Base-by-base conservation (phyloP, 75 land plant species). In the Pseudotsuga menziesii region DNA sequence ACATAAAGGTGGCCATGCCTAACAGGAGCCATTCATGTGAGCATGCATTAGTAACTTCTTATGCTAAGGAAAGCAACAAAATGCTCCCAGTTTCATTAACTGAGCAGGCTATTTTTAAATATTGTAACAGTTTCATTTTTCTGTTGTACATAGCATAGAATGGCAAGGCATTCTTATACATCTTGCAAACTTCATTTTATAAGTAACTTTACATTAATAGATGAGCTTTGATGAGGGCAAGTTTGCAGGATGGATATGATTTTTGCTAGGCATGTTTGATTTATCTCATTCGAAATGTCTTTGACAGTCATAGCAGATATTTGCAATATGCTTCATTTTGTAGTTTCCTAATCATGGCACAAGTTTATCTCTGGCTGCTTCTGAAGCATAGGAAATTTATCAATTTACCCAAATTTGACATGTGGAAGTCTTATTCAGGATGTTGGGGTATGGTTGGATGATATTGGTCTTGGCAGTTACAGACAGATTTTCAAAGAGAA, bases 401-500 rank as follows among this genome's bases (percentile, higher is more conserved):
- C 13, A 5, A 5, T 20, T 41, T 20, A 69, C 54, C 13, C 22
- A 69, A 41, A 36, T 12, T 64, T 69, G 23, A 69, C 22, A 3
- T 48, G 26, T 56, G 29, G 29, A 26, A 52, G 66, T 57, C 35
- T 78, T 52, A 61, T 75, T 11, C 82, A 93, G 95, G 95, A 93
- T 88, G 93, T 93, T 76, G 95, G 95, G 32, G 77, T 88, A 73
- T 93, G 95, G 95, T 75, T 93, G 77, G 93, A 93, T 81, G 91
- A 87, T 44, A 93, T 93, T 82, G 90, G 92, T 73, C 85, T 93
- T 15, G 95, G 93, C 39, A 75, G 83, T 75, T 93, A 93, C 63
- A 84, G 90, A 48, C 89, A 86, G 66, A 82, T 85, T 56, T 93
- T 93, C 56, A 82, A 88, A 72, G 86, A 87, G 64, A 90, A 93